Conservation (phyloP, 2,329 filamentous ascomycete species). For the Metarhizium anisopliae region DNA sequence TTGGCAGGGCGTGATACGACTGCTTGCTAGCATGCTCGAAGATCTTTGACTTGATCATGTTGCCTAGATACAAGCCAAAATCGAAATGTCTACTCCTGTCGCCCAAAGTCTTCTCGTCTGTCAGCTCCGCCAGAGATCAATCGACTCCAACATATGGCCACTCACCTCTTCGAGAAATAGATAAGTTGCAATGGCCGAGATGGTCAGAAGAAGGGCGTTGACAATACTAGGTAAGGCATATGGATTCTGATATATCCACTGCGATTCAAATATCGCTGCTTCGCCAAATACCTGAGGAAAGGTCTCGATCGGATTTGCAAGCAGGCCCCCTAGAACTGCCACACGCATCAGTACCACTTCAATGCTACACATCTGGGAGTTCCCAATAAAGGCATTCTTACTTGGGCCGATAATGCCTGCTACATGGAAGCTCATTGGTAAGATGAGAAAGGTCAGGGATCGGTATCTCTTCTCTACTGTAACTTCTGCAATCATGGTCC, state of each 20-base stretch:
- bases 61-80: conserved; percentile 28
- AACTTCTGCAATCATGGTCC: conserved; percentile 40
- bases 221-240: conserved; percentile 63
- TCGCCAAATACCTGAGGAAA: conserved; percentile 57
- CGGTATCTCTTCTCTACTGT: conserved; percentile 39
- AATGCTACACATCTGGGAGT: background rate
- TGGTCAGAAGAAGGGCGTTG: conserved; percentile 50
- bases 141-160: background rate
- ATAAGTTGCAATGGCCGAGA: conserved; percentile 45
- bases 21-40: background rate
- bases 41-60: conserved; percentile 17
- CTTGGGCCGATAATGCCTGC: conserved; percentile 36
- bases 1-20: background rate
- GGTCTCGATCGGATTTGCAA: conserved; percentile 56
- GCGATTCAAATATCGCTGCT: conserved; percentile 47
- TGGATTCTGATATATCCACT: conserved; percentile 57
- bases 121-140: background rate
- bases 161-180: conserved; percentile 58
- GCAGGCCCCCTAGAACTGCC: conserved; percentile 51
- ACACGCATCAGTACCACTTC: conserved; percentile 3
- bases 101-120: conserved; percentile 31
- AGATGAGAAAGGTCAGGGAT: conserved; percentile 36
- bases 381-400: conserved; percentile 12
- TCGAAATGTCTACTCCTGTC: conserved; percentile 37
- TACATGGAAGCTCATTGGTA: conserved; percentile 40